Evolutionary conservation across 2,329 filamentous ascomycete species (phyloP), one percentile per base, ranked within the genome.

Genomic region (Aspergillus fumigatiaffinis): DNA sequence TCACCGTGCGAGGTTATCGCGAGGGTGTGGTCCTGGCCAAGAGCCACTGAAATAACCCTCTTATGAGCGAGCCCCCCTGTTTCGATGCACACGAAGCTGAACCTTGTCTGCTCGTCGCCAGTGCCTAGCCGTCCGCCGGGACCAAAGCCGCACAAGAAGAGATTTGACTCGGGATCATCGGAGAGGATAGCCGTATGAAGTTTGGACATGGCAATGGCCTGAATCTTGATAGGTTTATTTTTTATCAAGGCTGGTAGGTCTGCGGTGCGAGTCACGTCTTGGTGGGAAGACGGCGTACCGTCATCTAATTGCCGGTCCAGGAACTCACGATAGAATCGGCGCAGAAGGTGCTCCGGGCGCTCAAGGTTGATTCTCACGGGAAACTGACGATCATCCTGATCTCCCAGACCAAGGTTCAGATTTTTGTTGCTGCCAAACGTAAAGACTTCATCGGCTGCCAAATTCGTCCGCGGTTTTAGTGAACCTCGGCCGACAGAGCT

Each of bases 341-440:
- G 83, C 14, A 96, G 73, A 1, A 97, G 80, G 68, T 91, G 86
- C 25, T 90, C 87, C 0, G 94, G 91, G 17, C 93, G 86, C 55
- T 86, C 84, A 35, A 97, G 74, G 32, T 82, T 79, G 10, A 97
- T 86, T 9, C 91, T 88, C 71, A 97, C 94, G 0, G 94, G 94
- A 67, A 89, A 96, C 62, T 97, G 92, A 3, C 94, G 87, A 70
- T 99, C 93, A 71, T 97, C 92, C 67, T 95, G 89, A 69, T 99
- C 92, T n/a, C 92, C 92, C 59, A 97, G 88, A 1, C 94, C 94
- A 23, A 99, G 83, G 0, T 90, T 94, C 9, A 96, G 77, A 65
- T 99, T 99, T 69, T 94, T 95, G 76, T 97, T 99, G 75, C 92
- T 97, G 51, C 94, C 94, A 74, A 97, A 97, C 1, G 91, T 88